Base-by-base conservation (phyloP, 1,284 basidiomycete species). In the Trichosporon faecale region DNA sequence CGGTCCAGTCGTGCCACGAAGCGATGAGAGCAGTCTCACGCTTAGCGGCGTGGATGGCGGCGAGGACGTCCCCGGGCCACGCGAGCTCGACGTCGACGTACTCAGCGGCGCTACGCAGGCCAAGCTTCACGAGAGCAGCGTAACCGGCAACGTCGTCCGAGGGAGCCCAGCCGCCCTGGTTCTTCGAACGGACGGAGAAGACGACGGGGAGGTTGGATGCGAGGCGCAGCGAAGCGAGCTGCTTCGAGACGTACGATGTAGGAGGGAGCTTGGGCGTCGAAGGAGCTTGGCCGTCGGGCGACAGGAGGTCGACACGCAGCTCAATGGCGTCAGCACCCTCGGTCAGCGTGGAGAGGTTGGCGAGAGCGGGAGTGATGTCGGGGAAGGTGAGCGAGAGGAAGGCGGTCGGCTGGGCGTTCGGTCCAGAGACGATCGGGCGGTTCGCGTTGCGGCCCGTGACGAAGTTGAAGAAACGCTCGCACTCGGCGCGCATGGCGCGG, bases 331-430 rank as follows among this genome's bases (percentile, higher is more conserved):
- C 95, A 1, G 90, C 91, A 3, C 97, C 96, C n/a, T 88, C 86
- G 0, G 89, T 89, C 71, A 98, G 84, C 67, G 90, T 88, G 11
- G 91, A 88, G 66, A 98, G 87, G 52, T 89, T 83, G 12, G 86
- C 84, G 44, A 96, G 86, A 0, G 91, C 90, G 3, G 89, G 88
- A 0, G 87, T 89, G 74, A 98, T 80, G 80, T 97, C 92, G 0
- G 95, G 93, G 84, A 95, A 95, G 0, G 96, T 98, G 72, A 99
- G 86, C 9, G 91, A 91, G 46, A 99, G 86, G 88, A 98, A 98
- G 83, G 95, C 94, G 0, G 94, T 93, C 12, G 91, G 88, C 37
- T 85, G 85, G 52, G 72, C 72, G 12, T 88, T 89, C 1, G 72
- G 66, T n/a, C 80, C 79, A 3, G 72, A 44, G 16, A 73, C 49